Percentiles rank a stretch among this genome's conserved stretches.
Evolutionary conservation across 148 eudicot genomes (phyloP).

Genomic region (Vaccinium corymbosum): DNA sequence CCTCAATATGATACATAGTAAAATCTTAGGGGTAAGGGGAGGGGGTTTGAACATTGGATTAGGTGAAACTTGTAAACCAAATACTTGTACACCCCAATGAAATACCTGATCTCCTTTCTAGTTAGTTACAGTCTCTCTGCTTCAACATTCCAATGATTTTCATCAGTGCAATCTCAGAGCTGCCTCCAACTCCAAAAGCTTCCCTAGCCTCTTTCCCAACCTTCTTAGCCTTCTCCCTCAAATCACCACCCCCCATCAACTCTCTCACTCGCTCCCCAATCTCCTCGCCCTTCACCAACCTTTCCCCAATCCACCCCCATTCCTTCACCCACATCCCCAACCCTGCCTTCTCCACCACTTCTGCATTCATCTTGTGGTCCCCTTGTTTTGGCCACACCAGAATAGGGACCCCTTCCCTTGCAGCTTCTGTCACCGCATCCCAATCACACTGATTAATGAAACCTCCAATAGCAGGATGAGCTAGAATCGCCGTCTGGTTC

Average conservation of each 20-base stretch:
- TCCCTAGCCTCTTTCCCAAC: constrained; percentile 22
- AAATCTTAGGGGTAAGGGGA: too few species aligned
- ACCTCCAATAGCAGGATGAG: constrained; percentile 19
- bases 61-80: too few species aligned
- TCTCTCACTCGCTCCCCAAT: constrained; percentile 15
- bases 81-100: not conserved
- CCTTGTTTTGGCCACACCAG: constrained; percentile 22
- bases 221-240: constrained; percentile 15
- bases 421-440: constrained; percentile 16
- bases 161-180: constrained; percentile 20
- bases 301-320: constrained; percentile 23
- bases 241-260: constrained; percentile 11
- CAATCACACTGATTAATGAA: constrained; percentile 18
- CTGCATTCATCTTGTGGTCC: constrained; percentile 24
- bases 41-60: too few species aligned
- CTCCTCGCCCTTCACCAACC: constrained; percentile 18
- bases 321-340: constrained; percentile 20
- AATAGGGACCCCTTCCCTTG: constrained; percentile 13
- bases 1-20: too few species aligned
- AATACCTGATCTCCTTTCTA: not conserved
- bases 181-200: constrained; percentile 22
- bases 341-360: constrained; percentile 22
- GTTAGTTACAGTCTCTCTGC: not conserved
- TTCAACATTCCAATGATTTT: constrained; percentile 4
- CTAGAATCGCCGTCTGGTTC: constrained; percentile 17